Evolutionary conservation across 2,329 filamentous ascomycete genomes (phyloP).

Genomic region (Phaeosphaeria sp.): DNA sequence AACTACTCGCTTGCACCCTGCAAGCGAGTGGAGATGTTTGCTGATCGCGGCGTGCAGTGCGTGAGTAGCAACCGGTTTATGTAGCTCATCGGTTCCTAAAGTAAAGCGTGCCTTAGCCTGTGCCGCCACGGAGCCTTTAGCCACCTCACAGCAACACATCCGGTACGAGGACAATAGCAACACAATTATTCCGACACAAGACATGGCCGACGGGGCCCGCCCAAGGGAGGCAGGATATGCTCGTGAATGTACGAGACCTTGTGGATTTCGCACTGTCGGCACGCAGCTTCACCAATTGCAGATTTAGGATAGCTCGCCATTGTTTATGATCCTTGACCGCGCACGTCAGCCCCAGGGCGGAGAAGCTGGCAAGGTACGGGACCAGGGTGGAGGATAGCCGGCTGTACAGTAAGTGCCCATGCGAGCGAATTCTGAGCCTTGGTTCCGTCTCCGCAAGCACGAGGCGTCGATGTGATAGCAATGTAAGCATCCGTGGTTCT

Average conservation of each 20-base stretch:
- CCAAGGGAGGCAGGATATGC: conserved; percentile 2
- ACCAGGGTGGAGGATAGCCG: conserved; percentile 32
- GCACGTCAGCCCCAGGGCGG: conserved; percentile 40
- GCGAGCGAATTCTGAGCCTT: conserved; percentile 24
- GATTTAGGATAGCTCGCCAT: conserved; percentile 11
- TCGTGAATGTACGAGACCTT: conserved; percentile 15
- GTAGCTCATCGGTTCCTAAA: conserved; percentile 25
- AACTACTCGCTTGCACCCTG: conserved; percentile 39
- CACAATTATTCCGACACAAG: conserved; percentile 17
- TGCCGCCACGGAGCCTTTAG: conserved; percentile 26
- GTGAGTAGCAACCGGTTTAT: conserved; percentile 34
- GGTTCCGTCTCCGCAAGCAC: conserved; percentile 14
- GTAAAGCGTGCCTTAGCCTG: conserved; percentile 32
- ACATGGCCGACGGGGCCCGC: conserved; percentile 4
- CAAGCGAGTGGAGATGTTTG: conserved; percentile 43
- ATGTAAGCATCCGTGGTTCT: conserved; percentile 21
- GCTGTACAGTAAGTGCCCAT: conserved; percentile 17
- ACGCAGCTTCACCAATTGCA: conserved; percentile 25
- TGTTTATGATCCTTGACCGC: conserved; percentile 28
- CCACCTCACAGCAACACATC: conserved; percentile 17
- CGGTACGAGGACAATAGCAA: conserved; percentile 12
- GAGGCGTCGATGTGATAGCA: conserved; percentile 16
- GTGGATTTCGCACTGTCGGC: conserved; percentile 19
- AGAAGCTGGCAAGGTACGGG: conserved; percentile 19
- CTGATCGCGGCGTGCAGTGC: conserved; percentile 40